Evolutionary conservation across 805 yeast species (phyloP).

Genomic region (Starmerella powellii): DNA sequence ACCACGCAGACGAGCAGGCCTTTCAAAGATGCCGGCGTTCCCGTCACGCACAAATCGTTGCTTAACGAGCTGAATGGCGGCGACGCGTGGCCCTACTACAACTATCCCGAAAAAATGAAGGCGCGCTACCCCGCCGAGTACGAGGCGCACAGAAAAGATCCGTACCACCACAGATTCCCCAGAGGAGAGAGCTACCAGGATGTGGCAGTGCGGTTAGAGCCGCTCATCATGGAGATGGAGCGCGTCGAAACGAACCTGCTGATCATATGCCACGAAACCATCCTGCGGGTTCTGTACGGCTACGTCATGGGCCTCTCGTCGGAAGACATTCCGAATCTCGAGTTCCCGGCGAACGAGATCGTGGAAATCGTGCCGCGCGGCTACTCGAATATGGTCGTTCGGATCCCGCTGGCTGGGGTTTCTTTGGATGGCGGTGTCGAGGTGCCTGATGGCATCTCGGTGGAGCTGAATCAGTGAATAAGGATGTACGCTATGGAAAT

Average conservation of each 20-base stretch:
- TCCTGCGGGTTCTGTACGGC: constrained; percentile 80
- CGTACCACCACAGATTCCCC: constrained; percentile 85
- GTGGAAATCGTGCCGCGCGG: constrained; percentile 49
- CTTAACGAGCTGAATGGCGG: constrained; percentile 86
- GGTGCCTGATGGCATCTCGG: constrained; percentile 10
- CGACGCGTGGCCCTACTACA: constrained; percentile 56
- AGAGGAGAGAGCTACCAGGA: constrained; percentile 95
- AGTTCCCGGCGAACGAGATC: constrained; percentile 69
- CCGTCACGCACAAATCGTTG: constrained; percentile 65
- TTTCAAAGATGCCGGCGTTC: constrained; percentile 50
- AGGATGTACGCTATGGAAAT: no score
- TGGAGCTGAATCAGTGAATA: no score
- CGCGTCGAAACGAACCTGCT: constrained; percentile 68
- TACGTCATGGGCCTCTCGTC: constrained; percentile 88
- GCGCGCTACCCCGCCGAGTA: constrained; percentile 57
- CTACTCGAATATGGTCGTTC: constrained; percentile 20
- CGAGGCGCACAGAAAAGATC: constrained; percentile 54
- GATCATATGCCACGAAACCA: constrained; percentile 86
- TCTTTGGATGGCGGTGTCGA: constrained; percentile 22
- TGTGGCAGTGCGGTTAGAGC: constrained; percentile 86
- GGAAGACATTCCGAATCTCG: constrained; percentile 66
- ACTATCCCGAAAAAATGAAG: constrained; percentile 40
- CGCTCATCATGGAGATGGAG: constrained; percentile 85
- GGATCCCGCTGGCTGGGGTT: constrained; percentile 22
- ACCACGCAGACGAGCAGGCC: constrained; percentile 67